Conservation (phyloP, 1,139 yeast species). For the Candida anutae region DNA sequence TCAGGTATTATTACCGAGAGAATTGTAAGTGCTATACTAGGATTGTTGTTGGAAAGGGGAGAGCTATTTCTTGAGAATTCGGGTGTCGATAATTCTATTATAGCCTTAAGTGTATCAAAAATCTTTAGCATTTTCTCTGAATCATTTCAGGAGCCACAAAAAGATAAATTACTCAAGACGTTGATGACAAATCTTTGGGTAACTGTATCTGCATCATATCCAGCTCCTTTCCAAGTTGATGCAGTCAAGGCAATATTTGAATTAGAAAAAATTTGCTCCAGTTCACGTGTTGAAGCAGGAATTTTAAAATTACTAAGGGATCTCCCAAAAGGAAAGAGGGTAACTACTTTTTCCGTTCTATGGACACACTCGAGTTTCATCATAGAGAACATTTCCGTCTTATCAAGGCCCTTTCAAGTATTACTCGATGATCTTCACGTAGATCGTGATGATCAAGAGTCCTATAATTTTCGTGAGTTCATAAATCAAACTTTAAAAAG, state of each 20-base stretch:
- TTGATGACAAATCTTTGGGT: conserved; percentile 40
- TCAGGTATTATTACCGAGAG: conserved; percentile 3
- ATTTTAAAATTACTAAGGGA: conserved; percentile 39
- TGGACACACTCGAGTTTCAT: conserved; percentile 51
- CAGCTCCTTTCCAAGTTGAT: conserved; percentile 52
- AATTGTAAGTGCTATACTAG: not conserved
- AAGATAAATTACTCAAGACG: conserved; percentile 25
- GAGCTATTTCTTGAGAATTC: conserved; percentile 5
- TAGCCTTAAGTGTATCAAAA: conserved; percentile 41
- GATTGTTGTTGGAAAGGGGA: not conserved
- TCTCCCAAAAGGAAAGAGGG: conserved; percentile 27
- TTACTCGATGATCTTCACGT: conserved; percentile 55
- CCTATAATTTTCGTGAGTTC: conserved; percentile 49
- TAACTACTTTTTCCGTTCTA: conserved; percentile 44
- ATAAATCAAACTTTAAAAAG: conserved; percentile 40
- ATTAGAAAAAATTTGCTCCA: conserved; percentile 27
- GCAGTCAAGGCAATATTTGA: conserved; percentile 46
- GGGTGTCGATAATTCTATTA: conserved; percentile 13
- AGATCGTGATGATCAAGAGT: conserved; percentile 30
- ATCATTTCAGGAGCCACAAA: conserved; percentile 16
- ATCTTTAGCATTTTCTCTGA: conserved; percentile 32
- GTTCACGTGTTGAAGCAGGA: conserved; percentile 53
- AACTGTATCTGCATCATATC: conserved; percentile 35
- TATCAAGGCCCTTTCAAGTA: conserved; percentile 60
- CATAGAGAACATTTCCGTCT: conserved; percentile 37